Conservation (phyloP, 2,329 filamentous ascomycete genomes). For the Nemania sp. region DNA sequence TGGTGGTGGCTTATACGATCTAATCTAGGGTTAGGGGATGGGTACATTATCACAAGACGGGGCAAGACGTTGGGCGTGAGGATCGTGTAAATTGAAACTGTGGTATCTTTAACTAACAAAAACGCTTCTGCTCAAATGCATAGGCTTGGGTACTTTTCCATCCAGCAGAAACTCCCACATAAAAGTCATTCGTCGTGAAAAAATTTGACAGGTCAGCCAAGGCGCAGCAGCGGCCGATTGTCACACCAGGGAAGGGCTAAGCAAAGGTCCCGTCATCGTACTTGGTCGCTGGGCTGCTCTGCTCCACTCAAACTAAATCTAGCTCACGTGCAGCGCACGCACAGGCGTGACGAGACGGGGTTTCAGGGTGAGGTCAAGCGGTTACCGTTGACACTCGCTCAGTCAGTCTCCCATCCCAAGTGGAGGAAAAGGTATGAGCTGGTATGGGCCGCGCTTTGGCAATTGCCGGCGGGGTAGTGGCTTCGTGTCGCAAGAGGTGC, state of each 20-base stretch:
- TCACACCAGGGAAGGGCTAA: conserved; percentile 20
- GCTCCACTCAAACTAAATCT: conserved; percentile 1
- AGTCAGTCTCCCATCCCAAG: background rate
- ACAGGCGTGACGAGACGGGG: background rate
- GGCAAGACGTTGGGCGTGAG: background rate
- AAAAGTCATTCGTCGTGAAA: conserved; percentile 16
- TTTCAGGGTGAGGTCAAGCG: background rate
- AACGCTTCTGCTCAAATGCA: conserved; percentile 1
- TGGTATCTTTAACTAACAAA: conserved; percentile 17
- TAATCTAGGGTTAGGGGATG: too few species aligned
- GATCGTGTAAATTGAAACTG: conserved; percentile 9
- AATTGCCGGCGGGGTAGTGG: background rate
- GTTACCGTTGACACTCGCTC: background rate
- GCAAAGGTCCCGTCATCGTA: background rate
- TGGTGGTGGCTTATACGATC: background rate
- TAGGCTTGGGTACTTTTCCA: conserved; percentile 11
- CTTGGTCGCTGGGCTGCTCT: conserved; percentile 11
- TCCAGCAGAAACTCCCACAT: background rate
- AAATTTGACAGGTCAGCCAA: conserved; percentile 13
- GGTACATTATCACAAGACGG: background rate
- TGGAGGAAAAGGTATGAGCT: background rate
- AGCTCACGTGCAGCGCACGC: conserved; percentile 4
- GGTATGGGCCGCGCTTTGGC: background rate
- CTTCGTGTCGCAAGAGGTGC: background rate
- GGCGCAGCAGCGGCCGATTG: conserved; percentile 8